Conservation (phyloP, 441 rosid genomes). For the Hura crepitans region DNA sequence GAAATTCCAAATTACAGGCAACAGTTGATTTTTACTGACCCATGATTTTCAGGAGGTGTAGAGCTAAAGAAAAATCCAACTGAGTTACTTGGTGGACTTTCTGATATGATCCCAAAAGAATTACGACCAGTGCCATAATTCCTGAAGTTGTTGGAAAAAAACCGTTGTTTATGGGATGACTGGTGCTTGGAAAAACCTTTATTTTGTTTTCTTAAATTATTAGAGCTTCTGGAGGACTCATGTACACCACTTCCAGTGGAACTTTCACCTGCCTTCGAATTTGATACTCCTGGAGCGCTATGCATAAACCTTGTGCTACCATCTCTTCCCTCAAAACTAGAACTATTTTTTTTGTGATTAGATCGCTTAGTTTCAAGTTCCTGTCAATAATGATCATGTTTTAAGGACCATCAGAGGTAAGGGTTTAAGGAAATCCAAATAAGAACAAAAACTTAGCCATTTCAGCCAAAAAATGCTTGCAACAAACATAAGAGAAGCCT, state of each 20-base stretch:
- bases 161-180: constrained; percentile 57
- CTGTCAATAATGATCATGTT: constrained; percentile 37
- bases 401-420: constrained; percentile 12
- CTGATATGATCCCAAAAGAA: constrained; percentile 56
- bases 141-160: constrained; percentile 78
- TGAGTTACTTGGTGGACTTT: constrained; percentile 93
- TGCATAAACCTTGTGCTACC: constrained; percentile 40
- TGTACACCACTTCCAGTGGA: constrained; percentile 40
- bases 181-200: constrained; percentile 63
- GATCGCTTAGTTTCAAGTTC: constrained; percentile 63
- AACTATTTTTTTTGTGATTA: constrained; percentile 46
- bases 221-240: constrained; percentile 51
- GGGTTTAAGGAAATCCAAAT: constrained; percentile 6
- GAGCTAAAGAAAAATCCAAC: constrained; percentile 94
- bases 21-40: constrained; percentile 49
- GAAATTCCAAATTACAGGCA: constrained; percentile 6
- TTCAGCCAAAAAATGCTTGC: constrained; percentile 9
- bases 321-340: constrained; percentile 50
- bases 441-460: background rate
- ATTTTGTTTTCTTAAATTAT: constrained; percentile 55
- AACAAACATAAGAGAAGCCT: constrained; percentile 16
- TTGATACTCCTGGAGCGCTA: constrained; percentile 39
- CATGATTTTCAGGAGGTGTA: constrained; percentile 83
- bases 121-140: constrained; percentile 56
- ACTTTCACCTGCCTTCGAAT: constrained; percentile 45